These are phyloP conservation scores for Boletus bicolor DNA, from an alignment of 768 basidiomycete genomes.

Conservation along the genomic window DNA sequence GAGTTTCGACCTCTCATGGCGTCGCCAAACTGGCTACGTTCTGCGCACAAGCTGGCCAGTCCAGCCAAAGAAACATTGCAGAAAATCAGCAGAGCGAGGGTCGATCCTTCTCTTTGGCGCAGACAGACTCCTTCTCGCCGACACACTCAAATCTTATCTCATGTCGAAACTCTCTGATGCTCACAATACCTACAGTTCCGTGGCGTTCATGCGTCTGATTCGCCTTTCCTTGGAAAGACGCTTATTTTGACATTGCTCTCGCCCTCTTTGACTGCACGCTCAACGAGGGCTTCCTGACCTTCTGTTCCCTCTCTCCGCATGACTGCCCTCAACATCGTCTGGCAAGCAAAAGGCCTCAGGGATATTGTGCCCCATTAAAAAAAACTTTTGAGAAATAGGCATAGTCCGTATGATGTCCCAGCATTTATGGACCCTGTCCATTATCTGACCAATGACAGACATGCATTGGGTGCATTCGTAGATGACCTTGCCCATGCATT, in stretches of 20 bases:
- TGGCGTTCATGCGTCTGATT: conserved; percentile 40
- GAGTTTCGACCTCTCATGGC: too few species aligned
- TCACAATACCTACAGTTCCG: conserved; percentile 27
- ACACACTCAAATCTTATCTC: too few species aligned
- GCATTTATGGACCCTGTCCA: conserved; percentile 29
- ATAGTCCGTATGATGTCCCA: conserved; percentile 12
- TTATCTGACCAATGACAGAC: conserved; percentile 18
- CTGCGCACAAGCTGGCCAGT: too few species aligned
- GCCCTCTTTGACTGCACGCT: conserved; percentile 43
- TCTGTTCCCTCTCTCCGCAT: conserved; percentile 25
- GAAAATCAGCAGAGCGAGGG: too few species aligned
- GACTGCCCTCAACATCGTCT: too few species aligned
- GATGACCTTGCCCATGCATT: conserved; percentile 25
- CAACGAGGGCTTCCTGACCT: conserved; percentile 37
- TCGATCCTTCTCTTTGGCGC: too few species aligned
- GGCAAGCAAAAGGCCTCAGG: too few species aligned
- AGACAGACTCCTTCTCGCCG: too few species aligned
- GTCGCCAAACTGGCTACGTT: too few species aligned
- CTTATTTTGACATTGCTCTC: conserved; percentile 38
- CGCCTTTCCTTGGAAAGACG: conserved; percentile 39
- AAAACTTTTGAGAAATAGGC: conserved; percentile 12
- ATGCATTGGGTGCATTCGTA: conserved; percentile 10
- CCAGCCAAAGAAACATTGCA: too few species aligned
- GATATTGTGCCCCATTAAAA: not conserved
- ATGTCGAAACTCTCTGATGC: not conserved